Percentiles rank a stretch among this genome's conserved stretches.
These are phyloP conservation scores for Marchantia polymorpha DNA, from an alignment of 225 moss, liverwort and hornwort species.

Conservation along the genomic window DNA sequence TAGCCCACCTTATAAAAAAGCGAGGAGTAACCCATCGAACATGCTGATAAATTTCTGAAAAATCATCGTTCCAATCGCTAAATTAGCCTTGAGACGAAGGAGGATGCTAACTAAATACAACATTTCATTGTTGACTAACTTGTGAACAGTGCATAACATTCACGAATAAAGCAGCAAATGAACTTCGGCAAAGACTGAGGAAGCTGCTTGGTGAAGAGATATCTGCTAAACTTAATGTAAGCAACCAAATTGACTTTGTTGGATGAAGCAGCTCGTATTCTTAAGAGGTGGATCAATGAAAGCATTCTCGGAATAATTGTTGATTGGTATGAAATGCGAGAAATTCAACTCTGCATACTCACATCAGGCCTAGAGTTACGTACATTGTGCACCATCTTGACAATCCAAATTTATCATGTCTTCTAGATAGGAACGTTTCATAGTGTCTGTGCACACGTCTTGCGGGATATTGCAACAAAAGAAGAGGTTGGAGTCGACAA, in stretches of 20 bases:
- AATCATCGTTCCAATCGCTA: neutral
- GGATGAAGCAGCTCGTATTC: neutral
- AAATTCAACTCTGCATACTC: neutral
- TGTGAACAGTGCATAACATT: slow-evolving; percentile 47
- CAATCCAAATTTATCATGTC: neutral
- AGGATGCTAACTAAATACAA: neutral
- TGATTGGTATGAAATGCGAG: neutral
- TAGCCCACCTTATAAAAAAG: slow-evolving; percentile 41
- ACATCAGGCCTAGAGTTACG: neutral
- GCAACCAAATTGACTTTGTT: neutral
- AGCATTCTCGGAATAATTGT: neutral
- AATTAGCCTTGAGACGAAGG: neutral
- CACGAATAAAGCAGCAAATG: slow-evolving; percentile 51
- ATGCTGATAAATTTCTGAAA: slow-evolving; percentile 25
- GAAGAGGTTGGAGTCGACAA: slow-evolving; percentile 31
- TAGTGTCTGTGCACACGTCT: slow-evolving; percentile 40
- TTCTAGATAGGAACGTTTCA: slow-evolving; percentile 51
- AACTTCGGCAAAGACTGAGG: slow-evolving; percentile 41
- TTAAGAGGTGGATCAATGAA: neutral
- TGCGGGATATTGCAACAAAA: slow-evolving; percentile 35
- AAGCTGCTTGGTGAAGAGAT: slow-evolving; percentile 30
- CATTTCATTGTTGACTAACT: neutral
- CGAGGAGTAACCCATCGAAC: slow-evolving; percentile 30
- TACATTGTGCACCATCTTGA: neutral
- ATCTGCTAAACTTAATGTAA: slow-evolving; percentile 34